Evolutionary conservation across 805 yeast genomes (phyloP).

Genomic region (Ogataea sp.): DNA sequence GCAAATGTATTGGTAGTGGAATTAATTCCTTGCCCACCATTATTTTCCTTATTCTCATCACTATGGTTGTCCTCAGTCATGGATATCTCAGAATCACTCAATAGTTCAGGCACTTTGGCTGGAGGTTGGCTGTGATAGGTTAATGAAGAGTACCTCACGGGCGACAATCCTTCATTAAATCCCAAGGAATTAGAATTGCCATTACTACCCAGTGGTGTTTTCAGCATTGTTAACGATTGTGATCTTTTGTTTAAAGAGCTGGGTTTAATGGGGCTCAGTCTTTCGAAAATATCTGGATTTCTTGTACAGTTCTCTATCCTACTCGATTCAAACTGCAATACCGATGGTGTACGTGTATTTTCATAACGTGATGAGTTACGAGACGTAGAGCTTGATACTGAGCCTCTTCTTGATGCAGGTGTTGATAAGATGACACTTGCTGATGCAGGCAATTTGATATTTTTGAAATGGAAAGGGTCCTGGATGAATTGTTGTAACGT

Average conservation of each 20-base stretch:
- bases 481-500: background rate
- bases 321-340: background rate
- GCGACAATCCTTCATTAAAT: background rate
- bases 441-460: too few species aligned
- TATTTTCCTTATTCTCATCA: background rate
- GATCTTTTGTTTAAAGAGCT: background rate
- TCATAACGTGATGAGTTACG: background rate
- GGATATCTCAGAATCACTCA: conserved; percentile 3
- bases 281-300: background rate
- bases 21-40: too few species aligned
- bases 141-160: background rate
- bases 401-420: too few species aligned
- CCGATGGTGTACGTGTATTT: too few species aligned
- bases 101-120: background rate
- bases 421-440: too few species aligned
- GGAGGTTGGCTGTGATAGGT: background rate
- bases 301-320: background rate
- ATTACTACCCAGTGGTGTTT: background rate
- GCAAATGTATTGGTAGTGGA: background rate
- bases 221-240: background rate
- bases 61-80: background rate
- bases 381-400: background rate
- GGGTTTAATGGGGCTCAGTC: background rate
- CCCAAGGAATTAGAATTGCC: background rate
- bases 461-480: background rate